These are phyloP conservation scores for Galerina marginata DNA, from an alignment of 768 basidiomycete species.

Conservation along the genomic window DNA sequence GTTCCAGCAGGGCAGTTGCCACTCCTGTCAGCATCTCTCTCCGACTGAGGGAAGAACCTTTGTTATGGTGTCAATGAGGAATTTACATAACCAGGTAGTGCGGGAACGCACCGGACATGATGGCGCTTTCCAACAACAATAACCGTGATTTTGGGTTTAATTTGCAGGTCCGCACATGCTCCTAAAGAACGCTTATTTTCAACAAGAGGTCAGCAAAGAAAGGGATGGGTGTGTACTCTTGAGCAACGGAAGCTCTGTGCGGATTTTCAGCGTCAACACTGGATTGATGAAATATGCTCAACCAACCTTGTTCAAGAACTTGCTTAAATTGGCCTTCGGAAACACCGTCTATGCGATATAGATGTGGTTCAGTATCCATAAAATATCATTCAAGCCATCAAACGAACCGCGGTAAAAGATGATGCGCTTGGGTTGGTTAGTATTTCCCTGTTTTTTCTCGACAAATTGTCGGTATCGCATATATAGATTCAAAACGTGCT, in stretches of 20 bases:
- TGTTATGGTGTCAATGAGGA: not conserved
- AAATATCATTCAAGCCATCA: not conserved
- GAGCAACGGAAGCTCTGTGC: constrained; percentile 61
- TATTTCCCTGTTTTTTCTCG: constrained; percentile 53
- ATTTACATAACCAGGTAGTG: not conserved
- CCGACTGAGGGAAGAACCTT: constrained; percentile 41
- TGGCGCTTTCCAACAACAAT: constrained; percentile 84
- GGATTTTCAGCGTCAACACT: no score
- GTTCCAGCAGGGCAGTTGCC: constrained; percentile 85
- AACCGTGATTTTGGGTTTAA: constrained; percentile 71
- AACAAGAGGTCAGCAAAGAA: not conserved
- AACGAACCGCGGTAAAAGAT: constrained; percentile 74
- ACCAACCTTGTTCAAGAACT: constrained; percentile 61
- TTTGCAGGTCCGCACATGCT: constrained; percentile 64
- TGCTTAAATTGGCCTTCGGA: constrained; percentile 59
- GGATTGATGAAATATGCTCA: not conserved
- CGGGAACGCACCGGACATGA: constrained; percentile 51
- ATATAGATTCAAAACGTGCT: constrained; percentile 64
- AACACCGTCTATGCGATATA: constrained; percentile 49
- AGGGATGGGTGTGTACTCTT: constrained; percentile 45
- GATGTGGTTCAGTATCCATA: constrained; percentile 7
- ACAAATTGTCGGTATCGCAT: constrained; percentile 57
- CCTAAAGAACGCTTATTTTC: constrained; percentile 38
- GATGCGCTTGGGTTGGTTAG: constrained; percentile 64
- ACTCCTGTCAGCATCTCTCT: constrained; percentile 61